These are phyloP conservation scores for Annulohypoxylon maeteangense DNA, from an alignment of 495 filamentous ascomycete species.

Conservation along the genomic window DNA sequence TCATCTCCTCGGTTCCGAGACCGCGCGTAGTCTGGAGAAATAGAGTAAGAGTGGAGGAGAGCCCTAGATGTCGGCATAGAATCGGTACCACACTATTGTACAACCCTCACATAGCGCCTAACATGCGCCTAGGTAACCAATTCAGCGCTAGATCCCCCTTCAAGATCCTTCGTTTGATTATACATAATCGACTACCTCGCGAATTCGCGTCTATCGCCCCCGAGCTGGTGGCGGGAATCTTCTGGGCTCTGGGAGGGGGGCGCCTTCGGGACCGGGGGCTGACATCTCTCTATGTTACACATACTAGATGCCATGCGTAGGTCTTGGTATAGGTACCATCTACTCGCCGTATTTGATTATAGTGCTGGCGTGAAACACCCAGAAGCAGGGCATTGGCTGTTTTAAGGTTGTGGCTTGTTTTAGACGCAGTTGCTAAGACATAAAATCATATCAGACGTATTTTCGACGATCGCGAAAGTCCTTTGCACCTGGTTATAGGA, in stretches of 20 bases:
- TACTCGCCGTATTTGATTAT: conserved; percentile 10
- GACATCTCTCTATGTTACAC: conserved; percentile 16
- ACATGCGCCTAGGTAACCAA: conserved; percentile 16
- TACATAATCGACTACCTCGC: conserved; percentile 14
- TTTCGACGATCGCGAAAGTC: conserved; percentile 5
- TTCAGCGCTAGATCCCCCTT: conserved; percentile 38
- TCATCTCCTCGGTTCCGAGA: not conserved
- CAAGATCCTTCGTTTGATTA: conserved; percentile 22
- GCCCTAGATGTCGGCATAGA: not conserved
- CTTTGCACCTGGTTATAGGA: not conserved
- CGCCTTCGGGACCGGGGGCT: conserved; percentile 35
- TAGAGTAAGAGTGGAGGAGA: not conserved
- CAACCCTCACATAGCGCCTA: conserved; percentile 29
- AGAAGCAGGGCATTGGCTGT: conserved; percentile 12
- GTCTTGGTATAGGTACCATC: not conserved
- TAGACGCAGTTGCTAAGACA: conserved; percentile 3
- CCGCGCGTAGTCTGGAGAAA: not conserved
- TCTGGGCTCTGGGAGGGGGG: not conserved
- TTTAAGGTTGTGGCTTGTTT: conserved; percentile 31
- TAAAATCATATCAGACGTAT: conserved; percentile 11
- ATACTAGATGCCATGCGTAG: not conserved
- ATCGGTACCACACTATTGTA: conserved; percentile 12
- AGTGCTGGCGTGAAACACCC: conserved; percentile 4
- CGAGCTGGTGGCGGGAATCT: not conserved
- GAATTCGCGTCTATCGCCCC: conserved; percentile 28